A percentile compares a stretch with the other conserved stretches of the same genome.
These are phyloP conservation scores for Melastoma malabathricum DNA, from an alignment of 345 rosid genomes.

Conservation along the genomic window DNA sequence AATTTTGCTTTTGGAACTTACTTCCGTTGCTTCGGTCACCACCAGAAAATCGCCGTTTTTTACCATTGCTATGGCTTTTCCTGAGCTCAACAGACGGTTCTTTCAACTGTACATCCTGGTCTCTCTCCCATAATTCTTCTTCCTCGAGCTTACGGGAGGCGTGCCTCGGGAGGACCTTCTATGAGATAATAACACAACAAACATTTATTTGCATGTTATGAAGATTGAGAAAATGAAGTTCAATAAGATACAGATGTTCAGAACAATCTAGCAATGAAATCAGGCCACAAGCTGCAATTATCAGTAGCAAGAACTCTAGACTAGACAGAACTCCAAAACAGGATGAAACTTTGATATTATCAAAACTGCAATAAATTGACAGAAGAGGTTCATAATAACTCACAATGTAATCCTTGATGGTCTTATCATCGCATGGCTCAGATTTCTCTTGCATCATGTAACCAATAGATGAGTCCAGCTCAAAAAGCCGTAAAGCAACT, in stretches of 20 bases:
- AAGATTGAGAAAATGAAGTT: too few species aligned
- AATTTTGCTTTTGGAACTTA: conserved; percentile 34
- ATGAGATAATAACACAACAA: conserved; percentile 13
- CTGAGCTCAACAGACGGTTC: conserved; percentile 22
- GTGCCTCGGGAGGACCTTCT: conserved; percentile 45
- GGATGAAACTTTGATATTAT: too few species aligned
- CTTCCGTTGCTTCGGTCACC: conserved; percentile 42
- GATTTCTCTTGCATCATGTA: conserved; percentile 47
- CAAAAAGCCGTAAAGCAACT: conserved; percentile 73
- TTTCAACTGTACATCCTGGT: conserved; percentile 18
- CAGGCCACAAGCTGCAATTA: too few species aligned
- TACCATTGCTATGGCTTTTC: conserved; percentile 23
- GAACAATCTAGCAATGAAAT: too few species aligned
- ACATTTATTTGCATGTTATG: background rate
- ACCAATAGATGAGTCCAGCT: conserved; percentile 52
- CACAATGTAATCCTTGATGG: conserved; percentile 33
- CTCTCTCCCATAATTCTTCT: conserved; percentile 24
- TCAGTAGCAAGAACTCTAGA: too few species aligned
- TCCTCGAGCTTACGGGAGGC: conserved; percentile 37
- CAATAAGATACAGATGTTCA: too few species aligned
- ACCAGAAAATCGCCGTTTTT: conserved; percentile 44
- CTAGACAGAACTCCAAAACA: too few species aligned
- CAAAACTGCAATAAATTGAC: too few species aligned
- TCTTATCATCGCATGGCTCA: conserved; percentile 33
- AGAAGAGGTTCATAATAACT: conserved; percentile 14